Evolutionary conservation across 495 filamentous ascomycete genomes (phyloP), one percentile per base, ranked within the genome.

Genomic region (Xylaria curta): DNA sequence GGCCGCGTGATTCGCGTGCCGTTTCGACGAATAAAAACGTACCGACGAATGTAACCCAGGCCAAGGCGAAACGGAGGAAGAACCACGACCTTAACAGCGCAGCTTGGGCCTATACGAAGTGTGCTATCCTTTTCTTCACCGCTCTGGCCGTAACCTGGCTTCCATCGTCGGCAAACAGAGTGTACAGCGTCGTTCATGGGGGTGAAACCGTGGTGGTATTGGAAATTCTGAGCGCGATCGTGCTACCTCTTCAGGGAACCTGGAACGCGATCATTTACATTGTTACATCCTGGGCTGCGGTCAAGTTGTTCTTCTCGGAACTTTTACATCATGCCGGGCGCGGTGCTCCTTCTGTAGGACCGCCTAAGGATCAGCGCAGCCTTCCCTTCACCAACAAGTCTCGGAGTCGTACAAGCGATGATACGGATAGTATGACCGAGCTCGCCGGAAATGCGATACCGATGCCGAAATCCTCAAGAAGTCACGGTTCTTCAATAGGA

Each of bases 221-320:
- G 33, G 90, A 93, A 73, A 91, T 90, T 68, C 86, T 89, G 58
- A 89, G 90, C 33, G 89, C 91, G 1, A 86, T 94, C 59, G 93
- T 97, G 0, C 85, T 97, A 26, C 94, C 94, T 0, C 83, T 94
- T 0, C 94, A 97, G 76, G 94, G 94, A 2, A 94, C 96, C 75
- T 95, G 93, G 91, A 97, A 97, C 75, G 88, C 89, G 24, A 77
- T 93, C 65, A 93, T 97, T 68, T 97, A 97, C 80, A 78, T 89
- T 15, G 89, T 88, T 24, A 93, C 93, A 3, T 88, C 83, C 17
- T 86, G 82, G 83, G 78, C 79, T 44, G 85, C 86, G 10, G 85
- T 82, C 68, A 80, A 80, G 73, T 78, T 77, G 31, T 75, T 84
- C 4, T 78, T 76, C 71, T 72, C 71, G 0, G 78, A 81, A 51